Percentiles rank a stretch among this genome's conserved stretches.
Evolutionary conservation across 2,329 filamentous ascomycete genomes (phyloP).

Genomic region (Fusarium chaquense): DNA sequence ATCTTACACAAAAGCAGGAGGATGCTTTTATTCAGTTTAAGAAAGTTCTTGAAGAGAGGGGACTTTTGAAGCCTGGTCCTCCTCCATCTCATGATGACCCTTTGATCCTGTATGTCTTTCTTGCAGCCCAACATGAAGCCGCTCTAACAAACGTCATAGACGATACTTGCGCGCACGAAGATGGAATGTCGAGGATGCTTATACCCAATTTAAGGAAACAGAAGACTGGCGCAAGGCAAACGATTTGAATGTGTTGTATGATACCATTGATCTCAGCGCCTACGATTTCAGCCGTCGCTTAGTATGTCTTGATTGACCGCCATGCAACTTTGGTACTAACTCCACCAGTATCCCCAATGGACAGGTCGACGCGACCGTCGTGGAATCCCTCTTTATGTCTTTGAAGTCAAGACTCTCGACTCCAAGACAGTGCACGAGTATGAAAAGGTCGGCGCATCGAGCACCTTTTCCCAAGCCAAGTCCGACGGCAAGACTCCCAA

Average conservation of each 20-base stretch:
- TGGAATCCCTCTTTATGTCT: slow-evolving; percentile 93
- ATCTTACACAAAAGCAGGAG: slow-evolving; percentile 77
- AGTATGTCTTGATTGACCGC: slow-evolving; percentile 59
- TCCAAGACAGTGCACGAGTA: slow-evolving; percentile 84
- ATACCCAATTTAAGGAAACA: slow-evolving; percentile 86
- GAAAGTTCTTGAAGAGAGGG: slow-evolving; percentile 71
- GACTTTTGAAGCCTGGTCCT: slow-evolving; percentile 69
- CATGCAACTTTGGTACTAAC: slow-evolving; percentile 11
- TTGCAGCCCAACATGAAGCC: too few relatives aligned
- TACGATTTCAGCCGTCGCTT: slow-evolving; percentile 84
- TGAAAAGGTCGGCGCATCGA: slow-evolving; percentile 72
- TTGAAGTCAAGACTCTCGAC: slow-evolving; percentile 86
- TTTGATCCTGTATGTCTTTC: slow-evolving; percentile 71
- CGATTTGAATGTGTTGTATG: slow-evolving; percentile 81
- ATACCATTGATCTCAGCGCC: slow-evolving; percentile 85
- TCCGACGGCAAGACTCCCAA: slow-evolving; percentile 75
- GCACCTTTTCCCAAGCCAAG: slow-evolving; percentile 70
- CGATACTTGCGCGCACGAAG: slow-evolving; percentile 88
- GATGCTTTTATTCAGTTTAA: slow-evolving; percentile 79
- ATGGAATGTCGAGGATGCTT: slow-evolving; percentile 82
- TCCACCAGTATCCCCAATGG: slow-evolving; percentile 87
- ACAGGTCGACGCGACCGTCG: slow-evolving; percentile 89
- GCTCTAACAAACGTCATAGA: slow-evolving; percentile 58
- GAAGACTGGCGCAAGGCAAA: slow-evolving; percentile 88
- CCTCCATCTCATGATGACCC: slow-evolving; percentile 78